Evolutionary conservation across 2,329 filamentous ascomycete genomes (phyloP).

Genomic region (Rhynchosporium secalis): DNA sequence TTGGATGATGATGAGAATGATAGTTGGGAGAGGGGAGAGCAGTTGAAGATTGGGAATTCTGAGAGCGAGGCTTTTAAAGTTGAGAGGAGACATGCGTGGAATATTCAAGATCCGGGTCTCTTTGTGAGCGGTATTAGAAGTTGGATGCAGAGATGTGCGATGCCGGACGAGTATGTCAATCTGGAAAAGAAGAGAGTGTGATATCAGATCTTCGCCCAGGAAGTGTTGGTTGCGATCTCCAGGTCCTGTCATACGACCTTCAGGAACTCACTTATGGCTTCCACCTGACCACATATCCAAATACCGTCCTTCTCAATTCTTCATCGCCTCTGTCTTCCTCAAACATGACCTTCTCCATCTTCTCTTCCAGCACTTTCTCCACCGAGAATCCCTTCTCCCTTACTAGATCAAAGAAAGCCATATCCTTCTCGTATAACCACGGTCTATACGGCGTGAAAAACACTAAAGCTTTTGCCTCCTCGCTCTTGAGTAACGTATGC

Average conservation of each 20-base stretch:
- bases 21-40: slow-evolving; percentile 1
- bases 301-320: slow-evolving; percentile 74
- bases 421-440: slow-evolving; percentile 82
- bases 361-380: slow-evolving; percentile 76
- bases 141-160: slow-evolving; percentile 7
- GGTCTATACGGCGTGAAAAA: slow-evolving; percentile 95
- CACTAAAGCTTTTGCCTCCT: slow-evolving; percentile 61
- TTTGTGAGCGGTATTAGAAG: slow-evolving; percentile 10
- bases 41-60: background rate
- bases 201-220: background rate
- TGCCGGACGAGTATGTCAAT: slow-evolving; percentile 3
- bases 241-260: background rate
- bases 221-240: background rate
- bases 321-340: slow-evolving; percentile 85
- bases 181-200: background rate
- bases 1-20: slow-evolving; percentile 1
- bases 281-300: slow-evolving; percentile 39
- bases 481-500: slow-evolving; percentile 57
- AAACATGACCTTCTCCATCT: slow-evolving; percentile 86
- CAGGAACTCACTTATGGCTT: slow-evolving; percentile 1
- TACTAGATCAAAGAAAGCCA: slow-evolving; percentile 82
- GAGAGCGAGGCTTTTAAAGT: slow-evolving; percentile 15
- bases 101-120: slow-evolving; percentile 15
- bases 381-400: slow-evolving; percentile 71
- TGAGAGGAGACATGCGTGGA: slow-evolving; percentile 7